These are phyloP conservation scores for Sporothrix inflata DNA, from an alignment of 2,329 filamentous ascomycete genomes.

Conservation along the genomic window DNA sequence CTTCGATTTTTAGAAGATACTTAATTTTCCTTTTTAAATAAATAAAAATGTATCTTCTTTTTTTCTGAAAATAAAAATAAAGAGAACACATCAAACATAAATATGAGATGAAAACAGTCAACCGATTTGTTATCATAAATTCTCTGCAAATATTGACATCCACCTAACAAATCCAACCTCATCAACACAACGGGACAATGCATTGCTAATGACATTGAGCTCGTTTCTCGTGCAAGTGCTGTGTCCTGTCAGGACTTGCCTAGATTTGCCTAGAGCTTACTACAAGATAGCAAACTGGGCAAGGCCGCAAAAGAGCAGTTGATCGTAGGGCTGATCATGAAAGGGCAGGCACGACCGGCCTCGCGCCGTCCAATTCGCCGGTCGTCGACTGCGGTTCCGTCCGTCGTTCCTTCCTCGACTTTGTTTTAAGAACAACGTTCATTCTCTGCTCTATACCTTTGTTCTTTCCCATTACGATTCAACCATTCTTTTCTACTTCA, in stretches of 20 bases:
- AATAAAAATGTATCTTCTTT: background rate
- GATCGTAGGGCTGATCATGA: background rate
- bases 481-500: background rate
- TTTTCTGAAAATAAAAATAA: background rate
- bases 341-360: constrained; percentile 12
- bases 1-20: background rate
- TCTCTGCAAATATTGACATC: no score
- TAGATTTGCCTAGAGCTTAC: background rate
- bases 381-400: background rate
- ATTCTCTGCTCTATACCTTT: background rate
- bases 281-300: background rate
- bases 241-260: background rate
- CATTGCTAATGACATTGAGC: background rate
- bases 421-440: background rate
- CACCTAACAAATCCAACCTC: no score
- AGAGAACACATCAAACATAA: background rate
- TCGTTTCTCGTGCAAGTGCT: background rate
- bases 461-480: background rate
- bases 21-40: background rate
- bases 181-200: background rate
- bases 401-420: background rate
- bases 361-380: constrained; percentile 1
- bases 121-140: no score
- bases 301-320: background rate
- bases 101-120: background rate